Evolutionary conservation across 2,329 filamentous ascomycete genomes (phyloP), one percentile per base, ranked within the genome.

Genomic region (Apiospora pterosperma): DNA sequence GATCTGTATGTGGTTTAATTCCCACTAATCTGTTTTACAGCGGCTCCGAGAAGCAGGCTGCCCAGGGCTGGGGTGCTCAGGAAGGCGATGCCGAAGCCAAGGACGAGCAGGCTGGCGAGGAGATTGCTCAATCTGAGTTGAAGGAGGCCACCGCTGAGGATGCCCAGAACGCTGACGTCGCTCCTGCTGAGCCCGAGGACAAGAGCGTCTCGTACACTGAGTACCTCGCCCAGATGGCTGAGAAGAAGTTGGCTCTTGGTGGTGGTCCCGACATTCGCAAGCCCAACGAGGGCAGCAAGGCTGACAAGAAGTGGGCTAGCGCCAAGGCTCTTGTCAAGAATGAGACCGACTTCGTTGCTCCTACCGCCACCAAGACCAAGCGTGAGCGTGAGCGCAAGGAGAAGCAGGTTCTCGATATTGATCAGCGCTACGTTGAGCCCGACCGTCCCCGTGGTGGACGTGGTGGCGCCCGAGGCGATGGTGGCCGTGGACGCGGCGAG

Each of bases 91-190:
- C 91, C 76, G 93, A 96, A 82, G 89, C 91, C 82, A 91, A 91
- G 76, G 96, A 98, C 74, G 96, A 98, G 86, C 88, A 92, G 81
- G 93, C 91, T 72, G 96, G 91, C 73, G 93, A 96, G 79, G 90
- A 88, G 73, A 96, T 97, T 72, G 96, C 96, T 71, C 87, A 92
- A 81, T 83, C 85, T 69, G 95, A 98, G 76, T 87, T 92, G 82
- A 93, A 91, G 82, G 91, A 93, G 67, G 85, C 82, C 63, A 76
- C 80, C 62, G 79, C 78, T 48, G 86, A 84, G 71, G 87, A 76
- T 68, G 78, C 73, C 63, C 75, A 78, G 61, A 74, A 72, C 48
- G 74, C 77, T 58, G 74, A 72, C 62, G 80, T 80, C 69, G 73
- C 71, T 62, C 79, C 82, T 64, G 82, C 83, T 68, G 88, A 92